Base-by-base conservation (phyloP, 257 asterid species). In the Dorcoceras hygrometricum region DNA sequence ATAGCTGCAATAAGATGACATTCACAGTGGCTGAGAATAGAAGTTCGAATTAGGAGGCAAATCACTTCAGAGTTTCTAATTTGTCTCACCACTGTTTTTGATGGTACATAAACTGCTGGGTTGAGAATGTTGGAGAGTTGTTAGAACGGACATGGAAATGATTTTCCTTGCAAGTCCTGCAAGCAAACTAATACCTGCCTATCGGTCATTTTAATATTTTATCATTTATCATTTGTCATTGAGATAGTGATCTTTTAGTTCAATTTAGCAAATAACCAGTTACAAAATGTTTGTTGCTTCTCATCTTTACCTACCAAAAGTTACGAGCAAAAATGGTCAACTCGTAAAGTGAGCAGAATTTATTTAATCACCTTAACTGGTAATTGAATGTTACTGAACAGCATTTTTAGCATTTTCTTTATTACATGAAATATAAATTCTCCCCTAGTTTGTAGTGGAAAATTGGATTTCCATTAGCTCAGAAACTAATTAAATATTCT, bases 391-490 rank as follows among this genome's bases (percentile, higher is more conserved):
- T 36, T 29, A 23, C 10, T 10, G 56, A 62, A 27, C 60, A 11
- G 5, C 9, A 11, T 36, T 31, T n/a, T 34, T 53, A 23, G 28
- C 31, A 50, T 67, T 16, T 73, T 59, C 36, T 53, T 70, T 55
- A 63, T 12, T 32, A 34, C 22, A 24, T 23, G 16, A 51, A 53
- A 22, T 43, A 19, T 29, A 28, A 34, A 55, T 59, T 57, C 58
- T 23, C 31, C 70, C n/a, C 25, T 28, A 63, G 23, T 11, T 43
- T n/a, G 23, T 24, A 71, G 23, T 66, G 67, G 65, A 61, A 70
- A 36, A 23, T 58, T 70, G 26, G 43, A 23, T 65, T 43, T 46
- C 53, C 68, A 67, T 55, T 29, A 36, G 58, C 54, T 23, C 59
- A 66, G 25, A 65, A 56, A 68, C 62, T 59, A 58, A 28, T 46